Percentiles rank a stretch among this genome's conserved stretches.
Evolutionary conservation across 495 filamentous ascomycete genomes (phyloP).

Genomic region (Acidiella bohemica): DNA sequence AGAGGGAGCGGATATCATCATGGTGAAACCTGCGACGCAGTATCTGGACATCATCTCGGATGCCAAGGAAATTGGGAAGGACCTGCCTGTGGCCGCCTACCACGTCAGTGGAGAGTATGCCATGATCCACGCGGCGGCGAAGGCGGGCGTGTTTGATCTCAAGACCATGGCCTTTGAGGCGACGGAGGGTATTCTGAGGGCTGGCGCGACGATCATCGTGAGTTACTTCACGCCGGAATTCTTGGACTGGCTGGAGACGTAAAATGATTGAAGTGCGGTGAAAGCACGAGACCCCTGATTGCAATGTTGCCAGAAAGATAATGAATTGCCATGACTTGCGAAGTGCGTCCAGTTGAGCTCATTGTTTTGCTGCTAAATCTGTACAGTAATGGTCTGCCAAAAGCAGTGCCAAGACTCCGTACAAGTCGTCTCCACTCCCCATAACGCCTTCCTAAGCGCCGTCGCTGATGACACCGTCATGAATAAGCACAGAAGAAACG

Average conservation of each 20-base stretch:
- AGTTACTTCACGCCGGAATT: conserved; percentile 93
- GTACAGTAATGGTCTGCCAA: too few species aligned
- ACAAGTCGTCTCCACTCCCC: too few species aligned
- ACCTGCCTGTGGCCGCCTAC: conserved; percentile 86
- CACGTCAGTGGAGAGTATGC: conserved; percentile 95
- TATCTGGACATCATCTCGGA: conserved; percentile 95
- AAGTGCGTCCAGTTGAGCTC: too few species aligned
- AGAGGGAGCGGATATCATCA: conserved; percentile 94
- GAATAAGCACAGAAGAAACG: not conserved
- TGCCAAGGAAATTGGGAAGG: conserved; percentile 79
- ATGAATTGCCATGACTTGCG: too few species aligned
- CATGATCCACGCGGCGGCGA: conserved; percentile 93
- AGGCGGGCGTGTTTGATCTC: conserved; percentile 94
- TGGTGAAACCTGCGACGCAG: conserved; percentile 93
- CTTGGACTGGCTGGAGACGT: conserved; percentile 60
- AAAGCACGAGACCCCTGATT: too few species aligned
- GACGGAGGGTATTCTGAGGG: conserved; percentile 81
- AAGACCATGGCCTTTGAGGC: conserved; percentile 91
- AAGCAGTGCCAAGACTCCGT: too few species aligned
- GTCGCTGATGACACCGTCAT: not conserved
- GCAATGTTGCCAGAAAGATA: too few species aligned
- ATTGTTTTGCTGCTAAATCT: too few species aligned
- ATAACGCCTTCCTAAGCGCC: not conserved
- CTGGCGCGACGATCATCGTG: conserved; percentile 81
- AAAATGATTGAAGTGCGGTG: too few species aligned